Base-by-base conservation (phyloP, 768 basidiomycete species). In the Tricholoma hemisulphureum region DNA sequence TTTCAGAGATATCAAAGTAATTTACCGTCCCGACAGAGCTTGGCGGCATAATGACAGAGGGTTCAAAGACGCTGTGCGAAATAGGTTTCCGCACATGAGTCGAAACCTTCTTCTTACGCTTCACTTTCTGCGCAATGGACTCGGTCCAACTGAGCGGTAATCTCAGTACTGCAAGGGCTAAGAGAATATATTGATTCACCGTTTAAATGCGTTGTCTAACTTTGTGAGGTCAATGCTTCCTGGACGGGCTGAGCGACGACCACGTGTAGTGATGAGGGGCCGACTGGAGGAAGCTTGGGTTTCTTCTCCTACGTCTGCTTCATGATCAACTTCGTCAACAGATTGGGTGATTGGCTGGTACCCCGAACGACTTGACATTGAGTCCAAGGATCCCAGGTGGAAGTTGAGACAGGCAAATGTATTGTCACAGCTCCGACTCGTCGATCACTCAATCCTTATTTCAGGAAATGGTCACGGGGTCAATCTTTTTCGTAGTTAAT, bases 61-160 rank as follows among this genome's bases (percentile, higher is more conserved):
- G 91, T 55, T 91, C 90, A 61, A 93, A 91, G 11, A 89, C 88
- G 65, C 87, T 91, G 58, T 85, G 83, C 82, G 84, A 88, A 66
- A 93, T 93, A 67, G 85, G 83, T 75, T 80, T 87, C 67, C 80
- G 82, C 39, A 83, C 80, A 66, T 85, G 79, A 56, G 83, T 83
- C 37, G 83, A 77, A 63, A 82, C 84, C 78, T 86, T 88, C 67
- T 87, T 90, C 78, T 89, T 91, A 56, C 88, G 83, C 63, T 88
- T 89, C 52, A 94, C 84, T 71, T 89, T 91, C 73, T 91, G 87
- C 1, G 91, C 87, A 63, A 94, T 93, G 54, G 87, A 88, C 64
- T 89, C 85, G 11, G 91, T 93, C 91, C 91, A 94, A 67, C 89
- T 90, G 39, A 21, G 28, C 10, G 5, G n/a, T 28, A 21, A 54